Percentiles rank a stretch among this genome's conserved stretches.
Conservation (phyloP, 1,284 basidiomycete genomes). For the Fomitopsis schrenkii region DNA sequence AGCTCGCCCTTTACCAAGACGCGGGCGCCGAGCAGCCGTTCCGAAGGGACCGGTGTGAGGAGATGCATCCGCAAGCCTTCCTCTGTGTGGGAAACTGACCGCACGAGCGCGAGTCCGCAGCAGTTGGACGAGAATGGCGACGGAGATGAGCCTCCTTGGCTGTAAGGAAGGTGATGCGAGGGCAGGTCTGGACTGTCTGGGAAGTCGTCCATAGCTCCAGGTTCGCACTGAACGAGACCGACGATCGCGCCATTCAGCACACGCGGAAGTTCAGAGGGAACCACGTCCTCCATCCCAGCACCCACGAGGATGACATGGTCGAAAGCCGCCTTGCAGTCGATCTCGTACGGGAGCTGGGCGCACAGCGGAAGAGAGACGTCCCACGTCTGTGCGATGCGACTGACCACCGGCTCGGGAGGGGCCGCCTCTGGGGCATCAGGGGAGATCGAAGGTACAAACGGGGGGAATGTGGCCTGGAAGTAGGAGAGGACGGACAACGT, state of each 20-base stretch:
- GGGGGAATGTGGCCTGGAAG: constrained; percentile 62
- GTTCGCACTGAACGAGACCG: constrained; percentile 55
- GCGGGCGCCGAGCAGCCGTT: constrained; percentile 36
- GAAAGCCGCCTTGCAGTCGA: constrained; percentile 52
- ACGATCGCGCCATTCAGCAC: constrained; percentile 85
- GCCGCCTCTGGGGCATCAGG: constrained; percentile 12
- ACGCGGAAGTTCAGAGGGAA: constrained; percentile 55
- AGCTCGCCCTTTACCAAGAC: constrained; percentile 82
- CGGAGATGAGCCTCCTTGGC: constrained; percentile 48
- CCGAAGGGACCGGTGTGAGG: constrained; percentile 65
- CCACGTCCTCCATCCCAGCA: constrained; percentile 72
- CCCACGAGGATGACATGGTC: constrained; percentile 64
- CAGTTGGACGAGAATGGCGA: constrained; percentile 55
- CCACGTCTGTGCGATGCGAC: constrained; percentile 52
- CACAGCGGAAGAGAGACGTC: constrained; percentile 67
- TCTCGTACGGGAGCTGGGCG: constrained; percentile 63
- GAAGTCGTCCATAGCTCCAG: neutral
- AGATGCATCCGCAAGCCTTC: constrained; percentile 50
- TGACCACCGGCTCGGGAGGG: neutral
- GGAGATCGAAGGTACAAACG: constrained; percentile 1
- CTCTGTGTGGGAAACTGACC: constrained; percentile 46
- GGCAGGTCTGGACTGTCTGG: neutral
- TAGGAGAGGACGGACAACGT: constrained; percentile 76
- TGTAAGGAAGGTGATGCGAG: constrained; percentile 45
- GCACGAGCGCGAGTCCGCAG: constrained; percentile 70